A percentile compares a stretch with the other conserved stretches of the same genome.
phyloP scores from a whole-genome alignment of 2,329 filamentous ascomycete genomes.

The Leptographium galeiforme region DNA sequence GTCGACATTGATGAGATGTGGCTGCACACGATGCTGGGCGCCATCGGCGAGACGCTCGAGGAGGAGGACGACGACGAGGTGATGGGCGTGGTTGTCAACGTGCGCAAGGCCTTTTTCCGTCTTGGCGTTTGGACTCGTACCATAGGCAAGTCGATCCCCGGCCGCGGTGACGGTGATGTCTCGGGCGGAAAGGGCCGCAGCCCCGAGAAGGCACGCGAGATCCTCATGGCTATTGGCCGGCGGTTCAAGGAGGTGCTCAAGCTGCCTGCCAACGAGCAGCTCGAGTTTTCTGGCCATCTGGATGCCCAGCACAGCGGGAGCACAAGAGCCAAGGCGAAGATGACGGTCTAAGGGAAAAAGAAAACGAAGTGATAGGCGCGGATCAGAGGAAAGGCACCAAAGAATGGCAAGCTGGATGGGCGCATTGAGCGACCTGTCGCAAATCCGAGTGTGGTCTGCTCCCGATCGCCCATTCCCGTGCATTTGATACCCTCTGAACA shows the following conservation, averaged over 20 bases:
- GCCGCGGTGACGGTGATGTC: slow-evolving; percentile 58
- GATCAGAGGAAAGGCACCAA: background rate
- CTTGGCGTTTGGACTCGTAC: slow-evolving; percentile 96
- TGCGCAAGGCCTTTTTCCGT: slow-evolving; percentile 95
- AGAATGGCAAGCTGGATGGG: background rate
- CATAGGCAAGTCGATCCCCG: slow-evolving; percentile 70
- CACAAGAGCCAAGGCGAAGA: slow-evolving; percentile 92
- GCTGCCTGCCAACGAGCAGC: slow-evolving; percentile 58
- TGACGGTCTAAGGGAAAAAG: slow-evolving; percentile 49
- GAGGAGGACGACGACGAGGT: slow-evolving; percentile 89
- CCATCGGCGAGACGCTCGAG: slow-evolving; percentile 95
- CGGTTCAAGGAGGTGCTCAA: slow-evolving; percentile 89
- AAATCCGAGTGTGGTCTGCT: background rate
- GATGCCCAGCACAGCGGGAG: slow-evolving; percentile 88
- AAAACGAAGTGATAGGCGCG: background rate
- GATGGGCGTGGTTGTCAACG: slow-evolving; percentile 98
- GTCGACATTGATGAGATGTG: slow-evolving; percentile 90
- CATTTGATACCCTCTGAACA: background rate
- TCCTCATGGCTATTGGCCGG: slow-evolving; percentile 70
- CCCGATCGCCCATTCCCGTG: background rate
- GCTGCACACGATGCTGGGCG: slow-evolving; percentile 92
- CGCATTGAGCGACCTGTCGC: background rate
- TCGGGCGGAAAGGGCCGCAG: slow-evolving; percentile 67
- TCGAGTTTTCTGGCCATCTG: slow-evolving; percentile 95
- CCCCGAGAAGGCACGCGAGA: slow-evolving; percentile 69